Evolutionary conservation across 208 protist genomes (phyloP).

Genomic region (Angomonas ambiguus): DNA sequence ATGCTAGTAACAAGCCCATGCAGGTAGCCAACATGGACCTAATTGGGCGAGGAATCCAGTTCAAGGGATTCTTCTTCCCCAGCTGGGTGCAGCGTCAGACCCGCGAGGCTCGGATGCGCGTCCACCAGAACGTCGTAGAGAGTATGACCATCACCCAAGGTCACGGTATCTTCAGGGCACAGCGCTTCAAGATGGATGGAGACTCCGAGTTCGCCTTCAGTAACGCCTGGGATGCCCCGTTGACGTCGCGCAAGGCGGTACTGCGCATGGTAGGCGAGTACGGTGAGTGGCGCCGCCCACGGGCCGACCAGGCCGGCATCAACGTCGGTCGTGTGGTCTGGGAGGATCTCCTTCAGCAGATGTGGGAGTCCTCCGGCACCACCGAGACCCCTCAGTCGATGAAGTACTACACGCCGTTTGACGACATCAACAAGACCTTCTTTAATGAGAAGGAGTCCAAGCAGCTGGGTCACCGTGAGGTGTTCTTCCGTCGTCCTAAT

Average conservation of each 20-base stretch:
- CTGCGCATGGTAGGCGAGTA: constrained; percentile 90
- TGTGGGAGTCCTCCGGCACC: constrained; percentile 78
- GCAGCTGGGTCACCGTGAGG: constrained; percentile 84
- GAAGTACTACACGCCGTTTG: constrained; percentile 91
- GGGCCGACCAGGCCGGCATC: constrained; percentile 69
- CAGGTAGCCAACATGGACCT: constrained; percentile 89
- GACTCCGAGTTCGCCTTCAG: constrained; percentile 85
- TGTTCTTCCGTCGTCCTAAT: constrained; percentile 84
- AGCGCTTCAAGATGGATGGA: constrained; percentile 88
- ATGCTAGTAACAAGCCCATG: constrained; percentile 92
- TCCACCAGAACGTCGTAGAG: constrained; percentile 87
- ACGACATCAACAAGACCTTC: constrained; percentile 74
- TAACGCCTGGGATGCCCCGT: constrained; percentile 85
- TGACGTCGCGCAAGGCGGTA: constrained; percentile 78
- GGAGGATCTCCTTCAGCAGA: constrained; percentile 84
- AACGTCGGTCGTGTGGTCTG: constrained; percentile 82
- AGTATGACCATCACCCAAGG: constrained; percentile 88
- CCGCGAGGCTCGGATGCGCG: constrained; percentile 81
- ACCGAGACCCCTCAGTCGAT: constrained; percentile 87
- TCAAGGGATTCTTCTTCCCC: constrained; percentile 92
- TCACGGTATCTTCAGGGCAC: constrained; percentile 82
- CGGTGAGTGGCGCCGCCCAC: constrained; percentile 85
- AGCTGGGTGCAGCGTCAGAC: constrained; percentile 82
- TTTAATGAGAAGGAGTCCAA: constrained; percentile 80
- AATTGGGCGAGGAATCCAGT: constrained; percentile 89